Evolutionary conservation across 306 rosid genomes (phyloP).

Genomic region (Trichosanthes cucumerina): DNA sequence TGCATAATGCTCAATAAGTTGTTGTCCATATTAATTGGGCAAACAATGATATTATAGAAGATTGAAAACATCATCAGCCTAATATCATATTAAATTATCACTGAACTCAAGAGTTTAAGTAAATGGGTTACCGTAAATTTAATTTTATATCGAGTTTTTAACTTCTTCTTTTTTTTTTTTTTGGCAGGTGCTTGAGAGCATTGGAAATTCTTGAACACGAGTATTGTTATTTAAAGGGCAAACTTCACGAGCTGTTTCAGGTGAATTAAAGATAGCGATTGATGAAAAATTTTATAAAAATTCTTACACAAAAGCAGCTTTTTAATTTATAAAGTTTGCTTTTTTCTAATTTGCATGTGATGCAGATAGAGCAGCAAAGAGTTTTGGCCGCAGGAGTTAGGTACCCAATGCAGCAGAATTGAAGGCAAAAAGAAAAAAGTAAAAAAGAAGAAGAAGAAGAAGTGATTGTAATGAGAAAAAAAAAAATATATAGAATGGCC

Average conservation of each 20-base stretch:
- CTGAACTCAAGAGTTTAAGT: too few relatives aligned
- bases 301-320: not conserved
- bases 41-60: too few relatives aligned
- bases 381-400: slow-evolving; percentile 78
- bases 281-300: not conserved
- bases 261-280: slow-evolving; percentile 19
- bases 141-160: too few relatives aligned
- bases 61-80: too few relatives aligned
- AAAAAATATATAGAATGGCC: not conserved
- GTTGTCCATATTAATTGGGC: too few relatives aligned
- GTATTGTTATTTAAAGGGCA: slow-evolving; percentile 88
- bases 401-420: slow-evolving; percentile 54
- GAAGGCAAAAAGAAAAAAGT: not conserved
- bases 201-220: slow-evolving; percentile 84
- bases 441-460: not conserved
- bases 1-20: too few relatives aligned
- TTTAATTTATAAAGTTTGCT: not conserved
- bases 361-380: slow-evolving; percentile 77
- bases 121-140: too few relatives aligned
- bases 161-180: not conserved
- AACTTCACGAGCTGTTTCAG: slow-evolving; percentile 82
- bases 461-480: not conserved
- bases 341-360: not conserved
- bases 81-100: too few relatives aligned
- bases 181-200: slow-evolving; percentile 68